Base-by-base conservation (phyloP, 257 asterid species). In the Solanum ahanhuiri region DNA sequence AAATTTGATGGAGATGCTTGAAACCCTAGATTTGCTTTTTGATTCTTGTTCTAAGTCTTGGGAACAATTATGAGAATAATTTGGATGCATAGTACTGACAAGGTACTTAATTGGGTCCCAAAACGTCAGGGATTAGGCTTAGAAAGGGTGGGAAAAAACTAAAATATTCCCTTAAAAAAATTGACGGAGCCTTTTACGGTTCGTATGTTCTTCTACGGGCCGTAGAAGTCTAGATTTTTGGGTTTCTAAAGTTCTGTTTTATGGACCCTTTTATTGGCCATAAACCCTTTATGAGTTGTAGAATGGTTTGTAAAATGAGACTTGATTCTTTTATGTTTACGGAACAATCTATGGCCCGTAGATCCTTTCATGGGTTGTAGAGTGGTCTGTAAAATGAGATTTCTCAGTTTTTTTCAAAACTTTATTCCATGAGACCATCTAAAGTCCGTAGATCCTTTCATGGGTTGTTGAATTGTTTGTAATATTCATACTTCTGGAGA, bases 391-490 rank as follows among this genome's bases (percentile, higher is more conserved):
- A 54, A 54, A 54, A 6, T 54, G 8, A 54, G n/a, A 54, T 17
- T 15, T 15, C 63, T 54, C 4, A 17, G 9, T 0, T 1, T 51
- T 51, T 51, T 51, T 51, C 58, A 51, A 17, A 17, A 51, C 9
- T 5, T 17, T 51, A 17, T 51, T 51, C 9, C 8, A 17, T 6
- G n/a, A 51, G n/a, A 51, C 9, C 60, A 51, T 51, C n/a, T 51
- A 51, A 15, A 17, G 60, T 17, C 3, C 9, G 9, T 51, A 51
- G 60, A 51, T 51, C 60, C 22, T 51, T 17, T 51, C n/a, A 51
- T 51, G 0, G n/a, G n/a, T 3, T 17, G 9, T 51, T 15, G 60
- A 51, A 51, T 51, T 0, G 60, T 15, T 0, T 0, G 9, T 0
- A 51, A 15, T 15, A 51, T 51, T 51, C 60, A 51, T 51, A 51